phyloP scores from a whole-genome alignment of 306 rosid species.

The Spatholobus suberectus region DNA sequence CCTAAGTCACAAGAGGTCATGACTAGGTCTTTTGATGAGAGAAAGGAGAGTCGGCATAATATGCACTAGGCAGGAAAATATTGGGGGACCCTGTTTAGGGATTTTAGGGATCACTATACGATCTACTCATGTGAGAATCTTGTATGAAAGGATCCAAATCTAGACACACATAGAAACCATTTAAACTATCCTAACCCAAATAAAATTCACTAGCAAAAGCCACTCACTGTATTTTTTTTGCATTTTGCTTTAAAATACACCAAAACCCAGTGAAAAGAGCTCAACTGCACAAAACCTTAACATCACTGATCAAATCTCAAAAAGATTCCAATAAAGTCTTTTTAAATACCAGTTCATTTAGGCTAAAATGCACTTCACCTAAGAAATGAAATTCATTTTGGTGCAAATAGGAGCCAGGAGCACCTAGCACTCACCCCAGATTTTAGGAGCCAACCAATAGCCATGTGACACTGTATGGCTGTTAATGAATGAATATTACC shows the following conservation, averaged over 20 bases:
- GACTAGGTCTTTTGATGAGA: neutral
- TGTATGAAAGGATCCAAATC: neutral
- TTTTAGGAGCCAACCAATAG: slow-evolving; percentile 26
- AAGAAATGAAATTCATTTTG: neutral
- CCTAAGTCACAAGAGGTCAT: neutral
- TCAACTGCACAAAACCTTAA: neutral
- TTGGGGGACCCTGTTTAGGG: neutral
- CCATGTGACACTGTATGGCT: slow-evolving; percentile 3
- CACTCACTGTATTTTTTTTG: neutral
- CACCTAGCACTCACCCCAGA: slow-evolving; percentile 16
- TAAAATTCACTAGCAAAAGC: neutral
- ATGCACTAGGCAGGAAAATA: neutral
- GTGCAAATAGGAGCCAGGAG: slow-evolving; percentile 28
- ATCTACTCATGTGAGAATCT: neutral
- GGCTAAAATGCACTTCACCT: slow-evolving; percentile 19
- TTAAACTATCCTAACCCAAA: neutral
- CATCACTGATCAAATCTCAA: neutral
- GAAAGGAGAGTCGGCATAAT: neutral
- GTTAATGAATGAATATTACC: neutral
- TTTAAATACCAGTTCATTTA: neutral
- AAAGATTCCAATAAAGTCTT: slow-evolving; percentile 1
- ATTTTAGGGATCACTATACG: neutral
- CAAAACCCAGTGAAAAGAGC: neutral
- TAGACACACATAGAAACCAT: neutral
- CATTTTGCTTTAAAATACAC: slow-evolving; percentile 2